phyloP scores from a whole-genome alignment of 1,284 basidiomycete species.

The Prillingera fragicola region DNA sequence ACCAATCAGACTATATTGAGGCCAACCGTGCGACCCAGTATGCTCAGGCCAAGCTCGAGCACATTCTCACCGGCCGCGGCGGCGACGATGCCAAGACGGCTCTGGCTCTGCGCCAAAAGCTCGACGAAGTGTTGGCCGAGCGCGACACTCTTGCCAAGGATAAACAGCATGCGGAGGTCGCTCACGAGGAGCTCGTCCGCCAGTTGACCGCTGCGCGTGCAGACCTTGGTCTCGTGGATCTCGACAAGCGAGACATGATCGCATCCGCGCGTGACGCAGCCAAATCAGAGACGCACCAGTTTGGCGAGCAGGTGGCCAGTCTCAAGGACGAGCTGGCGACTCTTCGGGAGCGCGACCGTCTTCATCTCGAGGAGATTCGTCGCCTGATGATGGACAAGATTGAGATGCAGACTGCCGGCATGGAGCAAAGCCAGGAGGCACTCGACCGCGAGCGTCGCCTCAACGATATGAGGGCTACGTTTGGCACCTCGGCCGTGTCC shows the following conservation, averaged over 20 bases:
- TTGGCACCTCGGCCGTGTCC: conserved; percentile 72
- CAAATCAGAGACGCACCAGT: conserved; percentile 72
- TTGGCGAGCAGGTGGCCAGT: conserved; percentile 63
- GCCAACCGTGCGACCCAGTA: conserved; percentile 78
- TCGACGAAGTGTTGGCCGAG: conserved; percentile 82
- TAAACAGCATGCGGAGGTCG: conserved; percentile 48
- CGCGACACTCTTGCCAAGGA: conserved; percentile 66
- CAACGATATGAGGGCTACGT: conserved; percentile 66
- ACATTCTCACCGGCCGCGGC: conserved; percentile 77
- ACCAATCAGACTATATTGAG: conserved; percentile 80
- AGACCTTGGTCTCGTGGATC: conserved; percentile 59
- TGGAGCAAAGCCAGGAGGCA: conserved; percentile 75
- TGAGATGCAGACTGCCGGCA: conserved; percentile 76
- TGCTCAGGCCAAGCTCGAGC: conserved; percentile 74
- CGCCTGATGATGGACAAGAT: conserved; percentile 82
- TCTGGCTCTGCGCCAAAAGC: conserved; percentile 74
- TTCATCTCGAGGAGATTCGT: conserved; percentile 89
- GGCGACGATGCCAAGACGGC: conserved; percentile 76
- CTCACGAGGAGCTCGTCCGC: conserved; percentile 59
- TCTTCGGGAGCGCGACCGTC: conserved; percentile 73
- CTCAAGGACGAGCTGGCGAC: conserved; percentile 66
- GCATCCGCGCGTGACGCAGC: conserved; percentile 64
- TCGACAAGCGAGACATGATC: conserved; percentile 50
- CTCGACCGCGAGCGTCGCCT: conserved; percentile 55
- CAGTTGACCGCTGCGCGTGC: conserved; percentile 80